Conservation (phyloP, 2,329 filamentous ascomycete genomes). For the Paecilomyces sp. region DNA sequence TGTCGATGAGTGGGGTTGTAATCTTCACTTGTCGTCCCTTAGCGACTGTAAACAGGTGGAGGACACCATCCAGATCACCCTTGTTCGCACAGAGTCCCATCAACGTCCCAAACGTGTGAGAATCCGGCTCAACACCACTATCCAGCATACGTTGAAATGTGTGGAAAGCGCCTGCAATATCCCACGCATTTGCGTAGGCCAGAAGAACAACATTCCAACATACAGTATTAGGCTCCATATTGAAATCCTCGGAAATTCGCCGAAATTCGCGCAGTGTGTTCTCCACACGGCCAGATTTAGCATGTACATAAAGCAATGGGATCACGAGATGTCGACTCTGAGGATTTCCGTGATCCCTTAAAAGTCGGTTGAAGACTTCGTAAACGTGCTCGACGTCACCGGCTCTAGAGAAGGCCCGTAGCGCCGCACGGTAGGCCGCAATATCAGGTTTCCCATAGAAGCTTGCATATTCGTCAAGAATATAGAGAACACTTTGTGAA, state of each 20-base stretch:
- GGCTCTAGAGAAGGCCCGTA: conserved; percentile 38
- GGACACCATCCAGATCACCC: conserved; percentile 65
- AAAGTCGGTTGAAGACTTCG: conserved; percentile 37
- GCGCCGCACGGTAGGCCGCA: conserved; percentile 26
- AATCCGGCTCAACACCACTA: conserved; percentile 47
- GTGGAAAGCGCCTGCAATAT: conserved; percentile 59
- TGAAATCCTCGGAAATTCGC: conserved; percentile 51
- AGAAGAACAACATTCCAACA: conserved; percentile 75
- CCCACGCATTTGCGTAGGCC: conserved; percentile 58
- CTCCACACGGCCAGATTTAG: conserved; percentile 57
- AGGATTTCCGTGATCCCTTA: conserved; percentile 29
- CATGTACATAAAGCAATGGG: conserved; percentile 65
- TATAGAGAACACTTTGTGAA: conserved; percentile 28
- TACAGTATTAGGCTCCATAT: conserved; percentile 48
- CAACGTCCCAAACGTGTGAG: conserved; percentile 62
- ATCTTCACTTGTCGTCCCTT: conserved; percentile 46
- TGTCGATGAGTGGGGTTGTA: conserved; percentile 53
- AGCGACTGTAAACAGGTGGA: conserved; percentile 59
- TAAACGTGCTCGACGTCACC: conserved; percentile 41
- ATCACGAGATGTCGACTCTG: conserved; percentile 25
- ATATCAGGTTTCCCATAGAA: conserved; percentile 25
- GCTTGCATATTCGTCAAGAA: conserved; percentile 33
- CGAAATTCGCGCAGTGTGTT: conserved; percentile 56
- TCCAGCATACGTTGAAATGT: conserved; percentile 57
- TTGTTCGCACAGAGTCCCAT: conserved; percentile 64